Evolutionary conservation across 2,329 filamentous ascomycete species (phyloP).

Genomic region (Sarocladium strictum): DNA sequence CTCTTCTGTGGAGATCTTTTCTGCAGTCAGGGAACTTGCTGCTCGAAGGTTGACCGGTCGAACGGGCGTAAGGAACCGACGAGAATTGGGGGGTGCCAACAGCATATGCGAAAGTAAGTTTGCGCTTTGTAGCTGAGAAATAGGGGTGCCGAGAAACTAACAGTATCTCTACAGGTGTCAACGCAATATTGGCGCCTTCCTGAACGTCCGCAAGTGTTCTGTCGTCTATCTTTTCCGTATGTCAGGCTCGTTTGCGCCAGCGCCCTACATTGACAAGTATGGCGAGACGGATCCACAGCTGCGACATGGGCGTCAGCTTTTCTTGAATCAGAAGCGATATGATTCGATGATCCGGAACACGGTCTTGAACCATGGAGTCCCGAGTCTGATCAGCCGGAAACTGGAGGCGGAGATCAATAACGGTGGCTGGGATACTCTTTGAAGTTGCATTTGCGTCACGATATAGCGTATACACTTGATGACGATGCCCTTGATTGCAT

Average conservation of each 20-base stretch:
- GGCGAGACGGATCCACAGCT: conserved; percentile 93
- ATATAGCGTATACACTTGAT: no score
- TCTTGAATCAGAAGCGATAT: conserved; percentile 89
- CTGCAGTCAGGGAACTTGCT: conserved; percentile 91
- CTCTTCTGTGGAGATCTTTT: conserved; percentile 96
- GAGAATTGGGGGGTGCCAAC: conserved; percentile 75
- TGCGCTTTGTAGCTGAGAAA: not conserved
- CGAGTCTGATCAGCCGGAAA: conserved; percentile 82
- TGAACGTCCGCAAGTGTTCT: conserved; percentile 95
- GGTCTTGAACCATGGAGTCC: conserved; percentile 82
- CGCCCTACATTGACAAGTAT: conserved; percentile 92
- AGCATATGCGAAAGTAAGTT: conserved; percentile 79
- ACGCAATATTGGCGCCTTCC: conserved; percentile 83
- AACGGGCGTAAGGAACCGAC: conserved; percentile 32
- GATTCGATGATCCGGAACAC: conserved; percentile 79
- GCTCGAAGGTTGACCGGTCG: conserved; percentile 57
- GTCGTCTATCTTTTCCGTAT: conserved; percentile 79
- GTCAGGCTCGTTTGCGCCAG: conserved; percentile 77
- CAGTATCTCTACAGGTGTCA: conserved; percentile 59
- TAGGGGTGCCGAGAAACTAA: conserved; percentile 1
- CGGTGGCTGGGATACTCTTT: conserved; percentile 83
- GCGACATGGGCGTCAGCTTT: conserved; percentile 80
- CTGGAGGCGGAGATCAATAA: conserved; percentile 95
- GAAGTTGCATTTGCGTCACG: conserved; percentile 13
- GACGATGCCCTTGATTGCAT: no score